A percentile compares a stretch with the other conserved stretches of the same genome.
These are phyloP conservation scores for Kwoniella mangroviensis DNA, from an alignment of 768 basidiomycete species.

Conservation along the genomic window DNA sequence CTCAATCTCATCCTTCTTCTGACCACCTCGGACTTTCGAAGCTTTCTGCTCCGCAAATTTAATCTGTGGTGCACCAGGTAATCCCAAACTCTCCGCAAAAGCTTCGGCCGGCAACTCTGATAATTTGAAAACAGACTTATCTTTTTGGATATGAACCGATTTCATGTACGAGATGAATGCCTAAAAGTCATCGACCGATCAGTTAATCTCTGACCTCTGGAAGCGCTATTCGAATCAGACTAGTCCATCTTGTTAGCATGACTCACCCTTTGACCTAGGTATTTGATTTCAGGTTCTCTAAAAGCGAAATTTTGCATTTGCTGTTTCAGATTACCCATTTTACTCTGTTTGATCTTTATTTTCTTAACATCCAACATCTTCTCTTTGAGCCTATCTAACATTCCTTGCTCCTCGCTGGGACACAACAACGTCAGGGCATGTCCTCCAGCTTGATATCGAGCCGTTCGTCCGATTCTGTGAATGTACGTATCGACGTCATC, in stretches of 20 bases:
- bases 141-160: slow-evolving; percentile 88
- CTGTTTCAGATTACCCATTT: slow-evolving; percentile 80
- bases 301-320: slow-evolving; percentile 92
- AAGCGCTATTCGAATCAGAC: not conserved
- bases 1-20: slow-evolving; percentile 37
- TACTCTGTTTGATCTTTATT: slow-evolving; percentile 87
- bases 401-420: slow-evolving; percentile 92
- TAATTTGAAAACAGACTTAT: slow-evolving; percentile 90
- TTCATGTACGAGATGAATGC: slow-evolving; percentile 95
- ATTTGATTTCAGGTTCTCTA: slow-evolving; percentile 95
- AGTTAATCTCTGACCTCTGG: too few relatives aligned
- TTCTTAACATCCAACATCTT: slow-evolving; percentile 71
- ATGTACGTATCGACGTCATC: slow-evolving; percentile 98
- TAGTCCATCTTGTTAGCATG: not conserved
- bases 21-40: slow-evolving; percentile 71
- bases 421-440: slow-evolving; percentile 79
- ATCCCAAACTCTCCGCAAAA: slow-evolving; percentile 85
- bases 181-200: slow-evolving; percentile 59
- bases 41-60: slow-evolving; percentile 74
- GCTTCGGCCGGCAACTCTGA: slow-evolving; percentile 77
- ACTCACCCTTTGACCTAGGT: slow-evolving; percentile 87
- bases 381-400: slow-evolving; percentile 71
- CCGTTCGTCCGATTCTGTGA: slow-evolving; percentile 93
- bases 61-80: slow-evolving; percentile 94
- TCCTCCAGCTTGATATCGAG: slow-evolving; percentile 87